These are phyloP conservation scores for Puccinia horiana DNA, from an alignment of 1,284 basidiomycete genomes.

Conservation along the genomic window DNA sequence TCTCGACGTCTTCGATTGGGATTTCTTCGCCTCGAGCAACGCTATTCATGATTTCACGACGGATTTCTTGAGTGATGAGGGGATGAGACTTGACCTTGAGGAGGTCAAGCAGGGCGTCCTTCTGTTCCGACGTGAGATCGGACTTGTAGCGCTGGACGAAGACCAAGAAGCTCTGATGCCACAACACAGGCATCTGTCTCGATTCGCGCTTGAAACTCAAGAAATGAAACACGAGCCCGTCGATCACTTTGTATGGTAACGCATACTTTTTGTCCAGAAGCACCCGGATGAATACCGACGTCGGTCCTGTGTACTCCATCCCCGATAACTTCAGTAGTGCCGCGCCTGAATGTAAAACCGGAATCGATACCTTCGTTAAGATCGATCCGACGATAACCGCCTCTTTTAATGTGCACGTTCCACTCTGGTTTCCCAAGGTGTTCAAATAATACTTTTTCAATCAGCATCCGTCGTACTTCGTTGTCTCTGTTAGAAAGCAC, in stretches of 20 bases:
- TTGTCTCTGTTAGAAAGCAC: neutral
- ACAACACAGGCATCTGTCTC: slow-evolving; percentile 82
- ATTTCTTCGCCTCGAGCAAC: slow-evolving; percentile 62
- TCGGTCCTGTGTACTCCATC: slow-evolving; percentile 96
- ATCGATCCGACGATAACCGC: slow-evolving; percentile 92
- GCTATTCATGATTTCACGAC: slow-evolving; percentile 70
- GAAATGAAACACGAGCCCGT: slow-evolving; percentile 96
- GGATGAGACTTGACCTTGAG: slow-evolving; percentile 81
- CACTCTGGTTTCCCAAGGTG: slow-evolving; percentile 61
- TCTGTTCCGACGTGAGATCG: slow-evolving; percentile 96
- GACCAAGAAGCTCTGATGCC: slow-evolving; percentile 95
- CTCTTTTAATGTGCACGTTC: slow-evolving; percentile 84
- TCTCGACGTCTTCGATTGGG: slow-evolving; percentile 52
- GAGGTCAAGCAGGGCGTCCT: slow-evolving; percentile 93
- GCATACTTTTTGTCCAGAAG: slow-evolving; percentile 98
- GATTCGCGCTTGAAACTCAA: slow-evolving; percentile 73
- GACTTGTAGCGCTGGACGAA: slow-evolving; percentile 93
- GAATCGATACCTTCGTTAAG: slow-evolving; percentile 85
- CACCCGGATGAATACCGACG: slow-evolving; percentile 94
- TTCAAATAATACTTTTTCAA: neutral
- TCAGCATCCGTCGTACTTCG: neutral
- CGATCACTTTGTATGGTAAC: slow-evolving; percentile 95
- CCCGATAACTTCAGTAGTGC: slow-evolving; percentile 88
- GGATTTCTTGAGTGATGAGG: slow-evolving; percentile 84
- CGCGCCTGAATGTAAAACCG: slow-evolving; percentile 92